These are phyloP conservation scores for Hagleromyces aurorensis DNA, from an alignment of 805 yeast genomes.

Conservation along the genomic window DNA sequence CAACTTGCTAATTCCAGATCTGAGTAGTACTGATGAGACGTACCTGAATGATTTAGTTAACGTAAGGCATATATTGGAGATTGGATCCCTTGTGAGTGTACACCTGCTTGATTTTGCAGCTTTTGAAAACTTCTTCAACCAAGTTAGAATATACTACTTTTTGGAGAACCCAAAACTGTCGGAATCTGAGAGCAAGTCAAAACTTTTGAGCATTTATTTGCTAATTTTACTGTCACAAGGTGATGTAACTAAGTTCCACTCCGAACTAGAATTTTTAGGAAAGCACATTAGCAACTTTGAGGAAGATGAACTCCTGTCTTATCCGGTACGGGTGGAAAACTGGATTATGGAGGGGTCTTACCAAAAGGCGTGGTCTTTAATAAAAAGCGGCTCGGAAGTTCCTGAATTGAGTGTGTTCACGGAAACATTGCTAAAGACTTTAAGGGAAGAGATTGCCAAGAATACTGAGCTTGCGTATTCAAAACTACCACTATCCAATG, in stretches of 20 bases:
- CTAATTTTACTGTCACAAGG: conserved; percentile 74
- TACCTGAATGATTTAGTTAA: conserved; percentile 61
- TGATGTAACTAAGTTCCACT: conserved; percentile 80
- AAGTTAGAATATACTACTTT: conserved; percentile 71
- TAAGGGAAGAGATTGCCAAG: conserved; percentile 77
- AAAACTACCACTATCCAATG: conserved; percentile 70
- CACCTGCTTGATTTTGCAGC: conserved; percentile 50
- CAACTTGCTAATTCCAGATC: conserved; percentile 64
- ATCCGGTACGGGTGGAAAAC: conserved; percentile 84
- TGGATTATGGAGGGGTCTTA: conserved; percentile 96
- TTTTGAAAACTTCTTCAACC: conserved; percentile 67
- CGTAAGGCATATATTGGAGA: conserved; percentile 75
- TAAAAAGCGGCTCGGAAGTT: conserved; percentile 37
- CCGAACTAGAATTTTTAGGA: conserved; percentile 70
- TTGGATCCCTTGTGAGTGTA: conserved; percentile 78
- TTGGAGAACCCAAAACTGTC: conserved; percentile 28
- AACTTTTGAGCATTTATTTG: conserved; percentile 69
- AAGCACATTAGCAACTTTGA: conserved; percentile 42
- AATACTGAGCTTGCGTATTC: conserved; percentile 76
- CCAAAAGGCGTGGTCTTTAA: conserved; percentile 78
- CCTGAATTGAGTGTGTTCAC: conserved; percentile 77
- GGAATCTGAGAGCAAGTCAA: conserved; percentile 54
- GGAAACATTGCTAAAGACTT: conserved; percentile 64
- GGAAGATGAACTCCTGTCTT: conserved; percentile 60
- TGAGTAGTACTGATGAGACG: conserved; percentile 26